These are phyloP conservation scores for Acer saccharum DNA, from an alignment of 345 rosid species.

Conservation along the genomic window DNA sequence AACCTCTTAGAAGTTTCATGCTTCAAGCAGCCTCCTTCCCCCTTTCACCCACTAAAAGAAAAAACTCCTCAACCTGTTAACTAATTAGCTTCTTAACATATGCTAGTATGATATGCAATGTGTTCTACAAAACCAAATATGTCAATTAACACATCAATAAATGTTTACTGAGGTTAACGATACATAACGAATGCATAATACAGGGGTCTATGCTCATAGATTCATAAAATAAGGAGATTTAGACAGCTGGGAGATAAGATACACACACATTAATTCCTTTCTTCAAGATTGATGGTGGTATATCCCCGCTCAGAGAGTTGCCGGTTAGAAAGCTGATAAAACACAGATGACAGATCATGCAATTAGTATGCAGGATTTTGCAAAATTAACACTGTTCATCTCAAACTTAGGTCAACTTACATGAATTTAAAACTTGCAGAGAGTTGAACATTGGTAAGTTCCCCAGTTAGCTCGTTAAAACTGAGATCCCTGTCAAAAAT, in stretches of 20 bases:
- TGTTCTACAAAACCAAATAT: not conserved
- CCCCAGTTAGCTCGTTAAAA: conserved; percentile 27
- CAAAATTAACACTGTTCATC: not conserved
- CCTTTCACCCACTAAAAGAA: not conserved
- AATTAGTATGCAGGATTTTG: not conserved
- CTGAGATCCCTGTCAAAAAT: conserved; percentile 35
- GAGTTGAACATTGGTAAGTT: conserved; percentile 17
- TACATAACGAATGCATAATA: not conserved
- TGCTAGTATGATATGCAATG: not conserved
- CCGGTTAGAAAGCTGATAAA: conserved; percentile 26
- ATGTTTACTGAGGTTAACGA: not conserved
- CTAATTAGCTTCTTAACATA: not conserved
- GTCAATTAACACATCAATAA: not conserved
- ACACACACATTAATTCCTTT: conserved; percentile 35
- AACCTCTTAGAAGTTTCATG: not conserved
- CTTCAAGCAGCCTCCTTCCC: not conserved
- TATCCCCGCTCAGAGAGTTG: conserved; percentile 32
- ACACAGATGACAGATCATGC: conserved; percentile 1
- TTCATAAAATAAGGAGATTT: not conserved
- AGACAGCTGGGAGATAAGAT: conserved; percentile 4
- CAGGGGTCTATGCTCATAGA: not conserved
- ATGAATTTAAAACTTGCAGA: conserved; percentile 19
- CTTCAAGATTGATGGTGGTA: conserved; percentile 27
- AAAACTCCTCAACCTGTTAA: not conserved
- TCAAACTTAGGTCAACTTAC: conserved; percentile 15